Conservation (phyloP, 768 basidiomycete species). For the Mrakia blollopis region DNA sequence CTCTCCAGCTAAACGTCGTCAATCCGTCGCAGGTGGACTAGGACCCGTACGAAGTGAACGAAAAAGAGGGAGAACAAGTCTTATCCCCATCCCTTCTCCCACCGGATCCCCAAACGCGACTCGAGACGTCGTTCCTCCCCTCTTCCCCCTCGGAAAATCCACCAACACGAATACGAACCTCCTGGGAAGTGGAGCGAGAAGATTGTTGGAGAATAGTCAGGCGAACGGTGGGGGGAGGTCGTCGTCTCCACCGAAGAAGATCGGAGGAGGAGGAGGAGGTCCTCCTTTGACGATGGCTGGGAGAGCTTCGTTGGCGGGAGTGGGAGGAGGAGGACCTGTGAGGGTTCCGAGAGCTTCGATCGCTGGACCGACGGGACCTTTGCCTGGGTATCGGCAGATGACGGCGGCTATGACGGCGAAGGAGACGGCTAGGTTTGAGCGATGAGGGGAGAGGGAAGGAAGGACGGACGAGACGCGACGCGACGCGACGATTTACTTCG, state of each 20-base stretch:
- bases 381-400: not conserved
- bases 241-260: not conserved
- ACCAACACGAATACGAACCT: not conserved
- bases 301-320: not conserved
- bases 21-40: constrained; percentile 1
- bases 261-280: too few relatives aligned
- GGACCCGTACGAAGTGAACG: constrained; percentile 25
- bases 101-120: not conserved
- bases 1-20: constrained; percentile 27
- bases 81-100: constrained; percentile 14
- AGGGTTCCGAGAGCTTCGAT: not conserved
- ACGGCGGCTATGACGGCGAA: not conserved
- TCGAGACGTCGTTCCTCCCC: not conserved
- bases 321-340: not conserved
- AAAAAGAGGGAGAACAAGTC: constrained; percentile 20
- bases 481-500: not conserved
- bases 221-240: not conserved
- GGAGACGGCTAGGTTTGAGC: not conserved
- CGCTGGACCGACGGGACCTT: not conserved
- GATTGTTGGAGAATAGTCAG: constrained; percentile 7
- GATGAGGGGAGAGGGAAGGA: not conserved
- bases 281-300: not conserved
- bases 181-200: constrained; percentile 27
- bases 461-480: too few relatives aligned
- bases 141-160: not conserved